Evolutionary conservation across 2,329 filamentous ascomycete genomes (phyloP), one percentile per base, ranked within the genome.

Genomic region (Ramichloridium luteum): DNA sequence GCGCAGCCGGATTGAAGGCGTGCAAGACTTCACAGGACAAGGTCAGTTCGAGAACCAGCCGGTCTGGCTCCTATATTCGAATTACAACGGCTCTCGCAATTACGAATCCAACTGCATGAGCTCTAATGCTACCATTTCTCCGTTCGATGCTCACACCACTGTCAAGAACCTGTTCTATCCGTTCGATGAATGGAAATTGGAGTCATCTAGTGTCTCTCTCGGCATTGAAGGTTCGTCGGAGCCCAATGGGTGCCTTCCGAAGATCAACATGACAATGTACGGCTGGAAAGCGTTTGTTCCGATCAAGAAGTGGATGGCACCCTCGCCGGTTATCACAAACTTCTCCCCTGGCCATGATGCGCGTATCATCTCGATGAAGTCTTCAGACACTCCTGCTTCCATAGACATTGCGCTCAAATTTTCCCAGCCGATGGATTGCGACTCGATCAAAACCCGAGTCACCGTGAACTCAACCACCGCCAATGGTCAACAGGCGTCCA

Each of bases 111-210:
- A 77, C 44, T 78, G 74, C 50, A 54, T 49, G n/a, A 55, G 61
- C 20, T 54, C 55, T 14, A 52, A 53, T 3, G 68, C 68, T 2
- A 60, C 77, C 22, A 55, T 77, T 22, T 57, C 73, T 6, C 70
- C 74, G 0, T 79, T 72, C 35, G 55, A 60, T 9, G 48, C 53
- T 2, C 66, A 62, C 9, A 68, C 63, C 2, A 68, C 60, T 1
- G 72, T 79, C 38, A 71, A 68, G 46, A 77, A 76, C 43, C 47
- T 79, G 9, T 74, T 79, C 48, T 70, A 68, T 45, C 72, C 73
- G 1, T 73, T 70, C 42, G 70, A 74, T 14, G 63, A 71, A 38
- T 56, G 67, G 35, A 63, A 54, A 0, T 54, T 78, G n/a, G 58
- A 59, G 29, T 47, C 51, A 1, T 67, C 69, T 1, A 49, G 58